Evolutionary conservation across 768 basidiomycete species (phyloP).

Genomic region (Lentinula lateritia): DNA sequence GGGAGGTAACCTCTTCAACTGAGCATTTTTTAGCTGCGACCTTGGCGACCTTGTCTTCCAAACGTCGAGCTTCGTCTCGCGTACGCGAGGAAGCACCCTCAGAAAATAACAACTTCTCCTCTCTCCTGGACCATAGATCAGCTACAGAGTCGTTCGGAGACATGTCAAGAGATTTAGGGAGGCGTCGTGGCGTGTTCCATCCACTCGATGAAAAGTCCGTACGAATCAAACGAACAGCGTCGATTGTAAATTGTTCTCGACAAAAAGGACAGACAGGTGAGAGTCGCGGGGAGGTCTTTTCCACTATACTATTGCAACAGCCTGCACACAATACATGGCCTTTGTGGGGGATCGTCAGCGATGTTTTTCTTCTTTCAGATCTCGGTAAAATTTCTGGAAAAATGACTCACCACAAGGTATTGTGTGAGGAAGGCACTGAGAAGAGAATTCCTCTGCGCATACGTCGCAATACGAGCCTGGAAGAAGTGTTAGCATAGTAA

Average conservation of each 20-base stretch:
- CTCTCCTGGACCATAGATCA: slow-evolving; percentile 39
- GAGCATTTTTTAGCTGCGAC: slow-evolving; percentile 84
- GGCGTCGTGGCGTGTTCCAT: slow-evolving; percentile 61
- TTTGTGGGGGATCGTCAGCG: slow-evolving; percentile 22
- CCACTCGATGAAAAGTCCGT: slow-evolving; percentile 70
- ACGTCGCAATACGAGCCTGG: slow-evolving; percentile 86
- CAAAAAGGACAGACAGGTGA: slow-evolving; percentile 82
- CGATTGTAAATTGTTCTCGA: slow-evolving; percentile 65
- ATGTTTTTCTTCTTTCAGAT: not conserved
- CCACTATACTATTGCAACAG: slow-evolving; percentile 76
- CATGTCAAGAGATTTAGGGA: slow-evolving; percentile 44
- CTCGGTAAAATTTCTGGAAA: slow-evolving; percentile 14
- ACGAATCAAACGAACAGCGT: slow-evolving; percentile 70
- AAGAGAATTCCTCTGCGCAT: slow-evolving; percentile 81
- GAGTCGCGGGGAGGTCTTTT: slow-evolving; percentile 69
- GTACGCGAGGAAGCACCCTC: slow-evolving; percentile 34
- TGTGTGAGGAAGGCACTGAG: slow-evolving; percentile 68
- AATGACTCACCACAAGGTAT: slow-evolving; percentile 70
- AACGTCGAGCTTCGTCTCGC: slow-evolving; percentile 47
- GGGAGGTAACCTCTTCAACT: slow-evolving; percentile 74
- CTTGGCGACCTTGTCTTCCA: slow-evolving; percentile 74
- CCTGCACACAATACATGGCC: slow-evolving; percentile 76
- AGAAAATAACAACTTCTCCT: slow-evolving; percentile 42
- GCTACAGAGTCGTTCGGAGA: slow-evolving; percentile 29
- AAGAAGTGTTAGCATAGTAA: slow-evolving; percentile 73